phyloP scores from a whole-genome alignment of 176 grass and related monocot genomes.

The Olyra latifolia region DNA sequence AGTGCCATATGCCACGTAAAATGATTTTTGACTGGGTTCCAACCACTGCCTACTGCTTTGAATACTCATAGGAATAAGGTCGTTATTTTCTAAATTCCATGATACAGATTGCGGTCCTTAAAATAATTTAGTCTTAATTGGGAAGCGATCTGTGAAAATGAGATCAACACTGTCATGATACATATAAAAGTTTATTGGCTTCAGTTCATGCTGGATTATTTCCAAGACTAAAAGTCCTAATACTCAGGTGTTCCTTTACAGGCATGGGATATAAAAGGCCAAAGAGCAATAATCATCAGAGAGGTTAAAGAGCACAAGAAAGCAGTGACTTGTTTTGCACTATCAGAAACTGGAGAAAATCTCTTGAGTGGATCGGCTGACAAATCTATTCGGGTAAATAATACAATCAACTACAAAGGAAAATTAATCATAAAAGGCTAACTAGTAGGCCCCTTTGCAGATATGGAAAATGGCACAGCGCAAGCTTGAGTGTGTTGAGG shows the following conservation, averaged over 20 bases:
- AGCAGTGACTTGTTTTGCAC: constrained; percentile 72
- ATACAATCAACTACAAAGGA: constrained; percentile 8
- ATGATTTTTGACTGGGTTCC: too few relatives aligned
- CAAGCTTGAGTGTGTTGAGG: constrained; percentile 83
- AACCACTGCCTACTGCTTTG: too few relatives aligned
- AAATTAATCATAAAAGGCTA: neutral
- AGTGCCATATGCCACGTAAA: too few relatives aligned
- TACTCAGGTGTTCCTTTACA: constrained; percentile 26
- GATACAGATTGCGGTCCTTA: too few relatives aligned
- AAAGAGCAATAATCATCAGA: constrained; percentile 72
- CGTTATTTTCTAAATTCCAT: too few relatives aligned
- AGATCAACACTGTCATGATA: constrained; percentile 1
- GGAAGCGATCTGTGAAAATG: neutral
- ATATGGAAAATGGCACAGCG: constrained; percentile 83
- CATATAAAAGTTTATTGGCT: neutral
- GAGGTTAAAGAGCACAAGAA: constrained; percentile 88
- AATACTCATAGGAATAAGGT: too few relatives aligned
- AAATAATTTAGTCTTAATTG: neutral
- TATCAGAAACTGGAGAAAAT: constrained; percentile 76
- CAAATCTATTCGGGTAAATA: constrained; percentile 89
- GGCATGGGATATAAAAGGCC: constrained; percentile 95
- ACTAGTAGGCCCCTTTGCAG: constrained; percentile 42
- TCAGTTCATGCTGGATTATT: constrained; percentile 22
- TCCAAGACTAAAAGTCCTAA: constrained; percentile 12
- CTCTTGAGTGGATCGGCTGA: constrained; percentile 87